Base-by-base conservation (phyloP, 768 basidiomycete species). In the Boletellus ananiceps region DNA sequence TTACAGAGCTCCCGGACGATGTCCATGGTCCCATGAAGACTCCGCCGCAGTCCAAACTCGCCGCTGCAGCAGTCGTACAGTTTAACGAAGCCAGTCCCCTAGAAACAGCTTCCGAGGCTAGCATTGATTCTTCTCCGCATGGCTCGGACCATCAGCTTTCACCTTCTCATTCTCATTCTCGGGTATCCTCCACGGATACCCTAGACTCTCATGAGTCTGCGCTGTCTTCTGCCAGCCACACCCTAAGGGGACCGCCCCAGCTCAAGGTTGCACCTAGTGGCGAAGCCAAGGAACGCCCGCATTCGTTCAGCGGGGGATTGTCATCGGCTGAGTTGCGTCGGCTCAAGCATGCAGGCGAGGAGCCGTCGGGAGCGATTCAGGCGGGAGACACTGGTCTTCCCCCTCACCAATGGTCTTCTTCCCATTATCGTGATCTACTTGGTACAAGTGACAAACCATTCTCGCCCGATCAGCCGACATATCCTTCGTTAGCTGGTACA, bases 121-220 rank as follows among this genome's bases (percentile, higher is more conserved):
- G 86, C 63, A 72, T 81, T 42, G 83, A 81, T 57, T 88, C 87
- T 42, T 87, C 87, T 32, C 84, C 87, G 16, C 80, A 83, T 46
- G 69, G 77, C 38, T 77, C 82, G 53, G 84, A 86, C 56, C 82
- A 84, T 66, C 77, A 78, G 51, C 80, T 82, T 58, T 75, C 70
- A 46, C 74, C 80, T 25, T 82, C 84, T 54, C 88, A 89, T 25
- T 82, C 84, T 54, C 88, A 89, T 67, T 89, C 88, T 54, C 82
- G 88, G 47, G 88, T 84, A 45, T 88, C 87, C 23, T 89, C 88
- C n/a, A 82, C 84, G 54, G 88, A 89, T 68, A 84, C 83, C 29
- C 77, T 82, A 25, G 73, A 76, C 42, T 79, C 80, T 48, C 84
- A 80, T 52, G 78, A 77, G 49, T 82, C 82, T 44, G 69, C 58